Percentiles rank a stretch among this genome's conserved stretches.
Conservation (phyloP, 2,329 filamentous ascomycete species). For the Penicillium hesseltinei region DNA sequence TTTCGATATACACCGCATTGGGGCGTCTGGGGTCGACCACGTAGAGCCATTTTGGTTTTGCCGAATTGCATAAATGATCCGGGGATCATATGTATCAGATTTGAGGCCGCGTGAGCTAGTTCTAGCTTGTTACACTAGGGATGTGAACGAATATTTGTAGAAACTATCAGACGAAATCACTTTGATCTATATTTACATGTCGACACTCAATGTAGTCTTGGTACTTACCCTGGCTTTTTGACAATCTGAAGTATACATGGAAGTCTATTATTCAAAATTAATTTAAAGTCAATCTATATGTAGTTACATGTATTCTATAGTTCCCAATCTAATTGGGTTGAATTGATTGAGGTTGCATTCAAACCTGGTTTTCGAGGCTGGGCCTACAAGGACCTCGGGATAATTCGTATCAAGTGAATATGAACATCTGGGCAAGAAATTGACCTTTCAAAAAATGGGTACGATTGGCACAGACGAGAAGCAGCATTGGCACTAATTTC, state of each 20-base stretch:
- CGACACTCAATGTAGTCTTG: not conserved
- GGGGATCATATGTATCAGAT: slow-evolving; percentile 22
- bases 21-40: slow-evolving; percentile 39
- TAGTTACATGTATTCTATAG: not conserved
- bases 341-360: not conserved
- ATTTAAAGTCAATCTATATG: not conserved
- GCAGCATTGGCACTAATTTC: not conserved
- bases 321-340: not conserved
- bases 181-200: not conserved
- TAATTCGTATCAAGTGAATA: not conserved
- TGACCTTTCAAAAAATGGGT: not conserved
- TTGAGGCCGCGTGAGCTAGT: not conserved
- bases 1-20: slow-evolving; percentile 38
- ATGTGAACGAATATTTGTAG: slow-evolving; percentile 26
- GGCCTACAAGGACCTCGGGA: not conserved
- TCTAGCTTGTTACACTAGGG: slow-evolving; percentile 7
- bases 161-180: slow-evolving; percentile 14
- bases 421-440: not conserved
- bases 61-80: slow-evolving; percentile 29
- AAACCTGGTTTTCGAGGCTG: not conserved
- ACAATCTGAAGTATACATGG: not conserved
- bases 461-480: not conserved
- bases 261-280: not conserved
- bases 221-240: not conserved
- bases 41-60: slow-evolving; percentile 28